Base-by-base conservation (phyloP, 177 flowering plant genomes). In the Tripterygium wilfordii region DNA sequence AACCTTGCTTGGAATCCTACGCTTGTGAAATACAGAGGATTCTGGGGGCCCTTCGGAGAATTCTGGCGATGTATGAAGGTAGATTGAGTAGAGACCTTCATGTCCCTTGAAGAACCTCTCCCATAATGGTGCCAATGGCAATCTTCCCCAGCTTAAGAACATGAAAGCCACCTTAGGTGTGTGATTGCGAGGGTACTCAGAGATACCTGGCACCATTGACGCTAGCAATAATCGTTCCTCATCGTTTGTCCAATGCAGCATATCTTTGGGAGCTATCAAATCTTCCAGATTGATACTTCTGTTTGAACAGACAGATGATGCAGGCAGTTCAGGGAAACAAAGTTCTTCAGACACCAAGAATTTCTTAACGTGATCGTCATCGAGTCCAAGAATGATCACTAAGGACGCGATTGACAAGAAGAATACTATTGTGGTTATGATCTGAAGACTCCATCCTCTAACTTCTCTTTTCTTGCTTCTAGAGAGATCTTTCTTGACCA, bases 41-140 rank as follows among this genome's bases (percentile, higher is more conserved):
- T n/a, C n/a, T n/a, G n/a, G n/a, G n/a, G n/a, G n/a, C 40, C 64
- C 71, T 1, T 49, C 31, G 0, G 8, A 51, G 63, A 40, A 64
- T 0, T 43, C 53, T 5, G 75, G 79, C 0, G 71, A 56, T 8
- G 68, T 33, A 57, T 79, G 85, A 2, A 79, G 25, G 36, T 79
- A 79, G 30, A 79, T 61, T 3, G 79, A 74, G 69, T 48, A 79
- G 10, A 74, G 48, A 14, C 70, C 71, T 7, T 62, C 56, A 35
- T 76, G 62, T n/a, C 76, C 80, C 46, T 53, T 60, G 40, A 79
- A 77, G 64, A 79, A 79, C 54, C 13, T 66, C 51, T 79, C 82
- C 85, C 80, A 74, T 4, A 79, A 39, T 8, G 76, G 72, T 18
- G 63, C 68, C 20, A 76, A 30, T 16, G 77, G 75, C 56, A 76